These are phyloP conservation scores for Saturnispora sekii DNA, from an alignment of 805 yeast genomes.

Conservation along the genomic window DNA sequence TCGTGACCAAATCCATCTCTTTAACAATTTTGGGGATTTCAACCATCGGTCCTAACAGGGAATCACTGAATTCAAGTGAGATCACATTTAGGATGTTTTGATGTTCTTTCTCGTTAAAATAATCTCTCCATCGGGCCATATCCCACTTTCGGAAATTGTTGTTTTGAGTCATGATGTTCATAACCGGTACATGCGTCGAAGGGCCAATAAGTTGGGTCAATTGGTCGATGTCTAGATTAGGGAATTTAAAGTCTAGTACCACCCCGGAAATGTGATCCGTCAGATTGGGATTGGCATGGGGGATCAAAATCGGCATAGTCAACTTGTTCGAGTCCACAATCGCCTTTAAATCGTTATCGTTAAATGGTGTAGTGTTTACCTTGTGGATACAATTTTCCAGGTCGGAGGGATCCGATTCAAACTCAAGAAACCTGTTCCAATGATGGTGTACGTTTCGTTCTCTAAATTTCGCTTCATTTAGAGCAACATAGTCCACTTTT, in stretches of 20 bases:
- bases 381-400: slow-evolving; percentile 19
- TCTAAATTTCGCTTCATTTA: slow-evolving; percentile 61
- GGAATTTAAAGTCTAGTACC: slow-evolving; percentile 27
- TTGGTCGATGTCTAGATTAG: slow-evolving; percentile 46
- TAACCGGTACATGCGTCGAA: slow-evolving; percentile 61
- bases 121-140: slow-evolving; percentile 64
- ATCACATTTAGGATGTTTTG: slow-evolving; percentile 67
- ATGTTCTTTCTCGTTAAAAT: slow-evolving; percentile 37
- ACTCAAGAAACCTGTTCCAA: slow-evolving; percentile 28
- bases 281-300: slow-evolving; percentile 19
- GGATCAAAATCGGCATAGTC: slow-evolving; percentile 25
- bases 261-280: slow-evolving; percentile 10
- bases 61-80: slow-evolving; percentile 64
- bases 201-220: slow-evolving; percentile 53
- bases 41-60: slow-evolving; percentile 39
- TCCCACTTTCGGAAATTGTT: slow-evolving; percentile 53
- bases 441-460: slow-evolving; percentile 52
- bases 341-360: slow-evolving; percentile 18
- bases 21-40: slow-evolving; percentile 58
- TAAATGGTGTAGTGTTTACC: slow-evolving; percentile 22
- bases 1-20: slow-evolving; percentile 57
- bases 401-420: slow-evolving; percentile 9
- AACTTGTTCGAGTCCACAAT: slow-evolving; percentile 23
- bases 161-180: slow-evolving; percentile 83
- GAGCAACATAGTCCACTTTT: slow-evolving; percentile 63